Evolutionary conservation across 2,329 filamentous ascomycete species (phyloP), one percentile per base, ranked within the genome.

Genomic region (Pseudogymnoascus sp.): DNA sequence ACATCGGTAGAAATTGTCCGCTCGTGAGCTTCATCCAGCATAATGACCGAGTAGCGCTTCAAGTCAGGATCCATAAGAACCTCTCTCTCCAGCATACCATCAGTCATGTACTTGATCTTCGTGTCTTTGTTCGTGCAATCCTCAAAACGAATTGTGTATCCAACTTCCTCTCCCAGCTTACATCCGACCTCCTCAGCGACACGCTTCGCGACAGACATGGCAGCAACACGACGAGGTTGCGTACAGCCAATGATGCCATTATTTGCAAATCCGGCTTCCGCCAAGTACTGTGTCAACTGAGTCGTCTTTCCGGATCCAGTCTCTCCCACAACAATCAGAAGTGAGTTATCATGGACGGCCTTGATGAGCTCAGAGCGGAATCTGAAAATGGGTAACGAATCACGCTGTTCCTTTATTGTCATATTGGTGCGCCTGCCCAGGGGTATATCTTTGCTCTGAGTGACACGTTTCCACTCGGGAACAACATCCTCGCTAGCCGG

Each of bases 101-200:
- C 95, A 15, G 95, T 99, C 93, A 99, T 97, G 78, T 99, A 99
- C 79, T 99, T 99, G 79, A 99, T 96, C 72, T 88, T 91, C 1
- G 95, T 99, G 17, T 88, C 83, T 1, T 91, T 86, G 67, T 88
- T 90, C 0, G 93, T 97, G 73, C 88, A 90, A 77, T 99, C 95
- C 72, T 99, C 95, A 73, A 99, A 99, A 74, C 95, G 91, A 72
- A 99, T 96, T 7, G 90, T 96, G 74, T 99, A 99, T 62, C 95
- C 95, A 66, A 99, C 93, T 74, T 97, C 93, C 63, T 93, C 87
- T 35, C 95, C 95, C 11, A 97, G 82, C 67, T 88, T 83, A 70
- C 93, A 97, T 15, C 95, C 93, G 64, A 97, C 91, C 77, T 99
- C 95, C 73, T 97, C 92, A 0, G 93, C 87, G 3, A 99, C 95